Base-by-base conservation (phyloP, 1,284 basidiomycete species). In the Thelephora terrestris region DNA sequence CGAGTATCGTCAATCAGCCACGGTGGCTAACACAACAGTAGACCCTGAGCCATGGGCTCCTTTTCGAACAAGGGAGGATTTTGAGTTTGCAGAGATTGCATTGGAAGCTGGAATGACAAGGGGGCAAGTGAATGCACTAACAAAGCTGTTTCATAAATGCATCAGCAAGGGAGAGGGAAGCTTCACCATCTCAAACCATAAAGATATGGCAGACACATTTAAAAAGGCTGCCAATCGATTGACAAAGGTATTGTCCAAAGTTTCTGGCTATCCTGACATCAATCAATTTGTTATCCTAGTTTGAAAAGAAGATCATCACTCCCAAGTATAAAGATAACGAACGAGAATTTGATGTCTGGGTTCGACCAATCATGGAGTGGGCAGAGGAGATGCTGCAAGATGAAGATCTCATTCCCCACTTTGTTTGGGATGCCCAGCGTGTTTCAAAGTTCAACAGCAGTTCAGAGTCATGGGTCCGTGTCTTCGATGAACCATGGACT, bases 401-500 rank as follows among this genome's bases (percentile, higher is more conserved):
- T 44, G 54, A 53, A 2, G 14, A 23, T 1, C 38, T 62, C 6
- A 52, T 48, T 5, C 50, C 51, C 1, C 48, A 59, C 17, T 61
- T 54, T 24, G 12, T 51, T 14, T 62, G 59, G 49, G 55, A 64
- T 55, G 58, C 57, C 2, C 46, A 55, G 32, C 47, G 48, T 5
- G 32, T 63, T 6, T 66, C 45, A 21, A 62, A 60, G 39, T 66
- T 54, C 49, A 50, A 70, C 52, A 61, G 60, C 1, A 27, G 25
- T 9, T 27, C 5, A 4, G 32, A 46, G 3, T 38, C 48, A 7
- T 70, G 54, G 49, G 55, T 59, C 12, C 53, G 52, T 5, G 66
- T 69, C 48, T 52, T 62, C 21, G 32, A 65, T 47, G 66, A 69
- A 50, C 64, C 68, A n/a, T 65, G 57, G 53, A 67, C 55, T 14